phyloP scores from a whole-genome alignment of 148 eudicot species.

The Camellia japonica region DNA sequence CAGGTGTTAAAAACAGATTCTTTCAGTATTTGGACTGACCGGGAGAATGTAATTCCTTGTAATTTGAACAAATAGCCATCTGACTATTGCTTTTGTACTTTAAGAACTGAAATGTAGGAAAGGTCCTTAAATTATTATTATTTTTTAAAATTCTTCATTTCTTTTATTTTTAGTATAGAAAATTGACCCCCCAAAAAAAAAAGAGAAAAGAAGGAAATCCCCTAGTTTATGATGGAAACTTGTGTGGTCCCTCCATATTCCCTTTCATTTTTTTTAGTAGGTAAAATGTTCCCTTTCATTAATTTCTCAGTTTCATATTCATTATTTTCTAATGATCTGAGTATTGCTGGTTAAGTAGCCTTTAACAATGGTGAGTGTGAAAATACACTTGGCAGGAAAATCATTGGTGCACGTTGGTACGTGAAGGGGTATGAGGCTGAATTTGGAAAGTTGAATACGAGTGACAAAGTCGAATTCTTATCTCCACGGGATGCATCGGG shows the following conservation, averaged over 20 bases:
- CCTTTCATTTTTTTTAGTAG: not conserved
- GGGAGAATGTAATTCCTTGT: not conserved
- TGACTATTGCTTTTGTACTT: not conserved
- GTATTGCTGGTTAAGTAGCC: not conserved
- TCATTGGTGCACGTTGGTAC: slow-evolving; percentile 43
- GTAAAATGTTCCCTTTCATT: not conserved
- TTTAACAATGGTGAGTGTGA: not conserved
- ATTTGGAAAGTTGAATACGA: slow-evolving; percentile 21
- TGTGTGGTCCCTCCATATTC: not conserved
- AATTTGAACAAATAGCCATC: not conserved
- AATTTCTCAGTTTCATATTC: not conserved
- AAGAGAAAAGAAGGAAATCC: not conserved
- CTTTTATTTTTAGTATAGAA: not conserved
- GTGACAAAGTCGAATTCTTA: slow-evolving; percentile 20
- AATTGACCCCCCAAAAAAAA: not conserved
- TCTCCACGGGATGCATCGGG: slow-evolving; percentile 39
- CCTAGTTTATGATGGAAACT: not conserved
- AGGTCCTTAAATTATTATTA: not conserved
- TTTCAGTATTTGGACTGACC: not conserved
- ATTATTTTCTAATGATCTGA: not conserved
- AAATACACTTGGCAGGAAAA: slow-evolving; percentile 26
- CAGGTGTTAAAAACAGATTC: not conserved
- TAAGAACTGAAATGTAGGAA: not conserved
- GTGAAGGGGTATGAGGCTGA: slow-evolving; percentile 33
- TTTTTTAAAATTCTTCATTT: not conserved